phyloP scores from a whole-genome alignment of 805 yeast genomes.

The Komagataella kurtzmanii region DNA sequence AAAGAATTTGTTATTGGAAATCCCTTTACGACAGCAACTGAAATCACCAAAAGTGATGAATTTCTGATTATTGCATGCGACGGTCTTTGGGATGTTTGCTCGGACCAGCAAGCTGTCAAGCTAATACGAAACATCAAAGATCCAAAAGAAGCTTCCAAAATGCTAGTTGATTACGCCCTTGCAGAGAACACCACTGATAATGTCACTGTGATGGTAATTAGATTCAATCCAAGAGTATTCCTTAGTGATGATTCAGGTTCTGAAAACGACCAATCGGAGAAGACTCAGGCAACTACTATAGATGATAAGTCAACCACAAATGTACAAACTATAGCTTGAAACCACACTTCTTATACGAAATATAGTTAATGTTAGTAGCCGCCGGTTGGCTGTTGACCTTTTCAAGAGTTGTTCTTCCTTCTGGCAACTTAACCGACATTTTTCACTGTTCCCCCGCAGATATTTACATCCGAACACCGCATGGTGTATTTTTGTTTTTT shows the following conservation, averaged over 20 bases:
- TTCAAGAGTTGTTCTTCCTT: too few species aligned
- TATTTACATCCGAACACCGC: neutral
- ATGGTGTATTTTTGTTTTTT: too few species aligned
- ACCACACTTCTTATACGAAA: neutral
- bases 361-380: neutral
- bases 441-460: neutral
- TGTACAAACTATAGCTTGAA: neutral
- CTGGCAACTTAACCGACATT: neutral
- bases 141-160: conserved; percentile 55
- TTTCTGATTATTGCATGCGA: conserved; percentile 89
- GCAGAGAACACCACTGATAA: conserved; percentile 78
- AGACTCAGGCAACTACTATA: neutral
- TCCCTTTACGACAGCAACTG: conserved; percentile 87
- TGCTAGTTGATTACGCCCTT: conserved; percentile 61
- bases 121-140: conserved; percentile 40
- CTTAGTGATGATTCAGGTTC: neutral
- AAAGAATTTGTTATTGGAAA: conserved; percentile 79
- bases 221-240: conserved; percentile 32
- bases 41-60: conserved; percentile 51
- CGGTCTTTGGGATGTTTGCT: conserved; percentile 92
- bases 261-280: conserved; percentile 7
- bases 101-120: conserved; percentile 75
- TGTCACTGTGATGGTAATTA: conserved; percentile 83
- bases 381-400: neutral
- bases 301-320: neutral